phyloP scores from a whole-genome alignment of 768 basidiomycete species.

The Boletus huronensis region DNA sequence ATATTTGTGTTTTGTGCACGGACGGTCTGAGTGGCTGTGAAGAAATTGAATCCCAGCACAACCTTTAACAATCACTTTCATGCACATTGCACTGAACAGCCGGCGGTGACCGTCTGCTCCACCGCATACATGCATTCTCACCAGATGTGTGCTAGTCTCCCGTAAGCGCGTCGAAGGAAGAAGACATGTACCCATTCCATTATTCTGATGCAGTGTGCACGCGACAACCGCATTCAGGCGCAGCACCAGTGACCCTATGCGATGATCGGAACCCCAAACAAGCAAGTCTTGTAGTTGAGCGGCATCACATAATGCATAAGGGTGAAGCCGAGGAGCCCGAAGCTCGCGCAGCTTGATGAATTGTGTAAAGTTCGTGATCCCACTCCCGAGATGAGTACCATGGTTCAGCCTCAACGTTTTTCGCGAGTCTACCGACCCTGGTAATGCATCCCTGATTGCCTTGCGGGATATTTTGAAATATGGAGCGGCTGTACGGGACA shows the following conservation, averaged over 20 bases:
- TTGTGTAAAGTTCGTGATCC: conserved; percentile 3
- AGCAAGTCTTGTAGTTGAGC: conserved; percentile 11
- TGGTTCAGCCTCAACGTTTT: background rate
- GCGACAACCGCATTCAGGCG: conserved; percentile 6
- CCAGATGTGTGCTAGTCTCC: background rate
- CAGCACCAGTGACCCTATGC: background rate
- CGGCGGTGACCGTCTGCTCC: too few species aligned
- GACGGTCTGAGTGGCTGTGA: too few species aligned
- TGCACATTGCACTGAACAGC: too few species aligned
- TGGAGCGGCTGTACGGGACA: too few species aligned
- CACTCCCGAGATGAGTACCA: background rate
- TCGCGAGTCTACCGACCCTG: conserved; percentile 12
- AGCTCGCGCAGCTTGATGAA: background rate
- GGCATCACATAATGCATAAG: background rate
- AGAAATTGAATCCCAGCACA: too few species aligned
- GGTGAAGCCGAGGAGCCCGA: conserved; percentile 1
- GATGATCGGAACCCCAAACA: conserved; percentile 11
- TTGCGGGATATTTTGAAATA: too few species aligned
- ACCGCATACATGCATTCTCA: background rate
- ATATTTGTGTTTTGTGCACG: background rate
- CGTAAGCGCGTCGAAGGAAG: background rate
- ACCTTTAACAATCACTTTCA: too few species aligned
- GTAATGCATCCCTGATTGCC: background rate
- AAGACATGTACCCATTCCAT: background rate
- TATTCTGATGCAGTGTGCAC: background rate